A percentile compares a stretch with the other conserved stretches of the same genome.
These are phyloP conservation scores for Colletotrichum coccodes DNA, from an alignment of 2,329 filamentous ascomycete genomes.

Conservation along the genomic window DNA sequence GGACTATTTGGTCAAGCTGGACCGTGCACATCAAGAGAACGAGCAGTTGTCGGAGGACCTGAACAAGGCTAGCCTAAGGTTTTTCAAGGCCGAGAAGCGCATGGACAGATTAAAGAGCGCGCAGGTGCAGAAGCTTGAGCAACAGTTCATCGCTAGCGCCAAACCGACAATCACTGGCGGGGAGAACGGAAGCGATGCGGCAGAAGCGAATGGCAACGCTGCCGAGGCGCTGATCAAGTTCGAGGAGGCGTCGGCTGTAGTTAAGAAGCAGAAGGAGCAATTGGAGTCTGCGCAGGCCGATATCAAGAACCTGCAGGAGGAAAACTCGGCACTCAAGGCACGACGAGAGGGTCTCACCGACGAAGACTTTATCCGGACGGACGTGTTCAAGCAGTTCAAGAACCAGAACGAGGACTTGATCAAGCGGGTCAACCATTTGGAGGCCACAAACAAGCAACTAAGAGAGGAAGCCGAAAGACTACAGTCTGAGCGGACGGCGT, in stretches of 20 bases:
- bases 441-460: conserved; percentile 86
- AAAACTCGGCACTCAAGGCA: conserved; percentile 78
- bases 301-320: conserved; percentile 78
- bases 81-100: conserved; percentile 95
- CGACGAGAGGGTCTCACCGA: conserved; percentile 81
- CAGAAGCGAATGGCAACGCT: conserved; percentile 64
- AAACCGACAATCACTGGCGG: conserved; percentile 57
- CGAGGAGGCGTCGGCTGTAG: conserved; percentile 80
- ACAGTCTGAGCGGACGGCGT: conserved; percentile 85
- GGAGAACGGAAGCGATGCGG: conserved; percentile 65
- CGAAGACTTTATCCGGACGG: conserved; percentile 92
- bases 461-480: conserved; percentile 87
- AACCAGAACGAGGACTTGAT: conserved; percentile 92
- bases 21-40: conserved; percentile 80
- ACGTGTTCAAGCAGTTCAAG: conserved; percentile 93
- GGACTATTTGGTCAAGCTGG: conserved; percentile 78
- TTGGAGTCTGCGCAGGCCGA: conserved; percentile 82
- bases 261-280: conserved; percentile 88
- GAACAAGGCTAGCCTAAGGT: conserved; percentile 88
- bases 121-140: conserved; percentile 91
- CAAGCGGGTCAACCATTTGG: conserved; percentile 89
- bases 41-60: conserved; percentile 87
- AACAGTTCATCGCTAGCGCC: conserved; percentile 81
- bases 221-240: conserved; percentile 80
- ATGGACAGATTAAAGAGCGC: conserved; percentile 88